Percentiles rank a stretch among this genome's conserved stretches.
Evolutionary conservation across 2,329 filamentous ascomycete genomes (phyloP).

Genomic region (Fusarium cyanostomum): DNA sequence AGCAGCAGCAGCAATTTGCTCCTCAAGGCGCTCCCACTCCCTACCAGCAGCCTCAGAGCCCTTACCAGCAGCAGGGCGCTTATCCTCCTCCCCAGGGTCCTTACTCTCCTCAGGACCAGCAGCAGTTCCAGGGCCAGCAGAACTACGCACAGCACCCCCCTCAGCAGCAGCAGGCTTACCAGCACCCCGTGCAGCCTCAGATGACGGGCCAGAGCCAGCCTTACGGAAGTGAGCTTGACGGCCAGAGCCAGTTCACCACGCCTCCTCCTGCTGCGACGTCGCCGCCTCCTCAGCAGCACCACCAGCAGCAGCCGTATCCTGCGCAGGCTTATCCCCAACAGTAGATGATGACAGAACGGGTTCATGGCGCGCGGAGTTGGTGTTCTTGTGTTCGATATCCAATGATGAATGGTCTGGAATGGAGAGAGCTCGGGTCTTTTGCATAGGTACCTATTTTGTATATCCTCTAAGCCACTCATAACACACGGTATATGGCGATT

Average conservation of each 20-base stretch:
- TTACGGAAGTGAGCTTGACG: slow-evolving; percentile 27
- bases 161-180: slow-evolving; percentile 32
- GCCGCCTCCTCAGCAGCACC: slow-evolving; percentile 37
- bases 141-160: slow-evolving; percentile 35
- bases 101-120: slow-evolving; percentile 38
- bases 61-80: slow-evolving; percentile 43
- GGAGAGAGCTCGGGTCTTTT: background rate
- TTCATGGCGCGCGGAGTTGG: slow-evolving; percentile 11
- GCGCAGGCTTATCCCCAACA: slow-evolving; percentile 3
- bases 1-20: slow-evolving; percentile 29
- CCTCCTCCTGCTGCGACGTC: slow-evolving; percentile 24
- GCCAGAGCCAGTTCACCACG: slow-evolving; percentile 22
- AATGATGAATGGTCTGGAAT: background rate
- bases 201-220: slow-evolving; percentile 13
- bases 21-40: slow-evolving; percentile 20
- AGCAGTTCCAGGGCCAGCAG: slow-evolving; percentile 29
- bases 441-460: background rate
- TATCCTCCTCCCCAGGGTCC: slow-evolving; percentile 38
- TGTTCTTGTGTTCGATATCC: slow-evolving; percentile 9
- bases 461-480: background rate
- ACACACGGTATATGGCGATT: background rate
- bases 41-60: slow-evolving; percentile 40
- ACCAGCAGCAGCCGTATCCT: slow-evolving; percentile 27
- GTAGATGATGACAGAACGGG: background rate
- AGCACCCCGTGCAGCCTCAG: slow-evolving; percentile 27